Percentiles rank a stretch among this genome's conserved stretches.
phyloP scores from a whole-genome alignment of 2,329 filamentous ascomycete genomes.

The Paecilomyces sp. region DNA sequence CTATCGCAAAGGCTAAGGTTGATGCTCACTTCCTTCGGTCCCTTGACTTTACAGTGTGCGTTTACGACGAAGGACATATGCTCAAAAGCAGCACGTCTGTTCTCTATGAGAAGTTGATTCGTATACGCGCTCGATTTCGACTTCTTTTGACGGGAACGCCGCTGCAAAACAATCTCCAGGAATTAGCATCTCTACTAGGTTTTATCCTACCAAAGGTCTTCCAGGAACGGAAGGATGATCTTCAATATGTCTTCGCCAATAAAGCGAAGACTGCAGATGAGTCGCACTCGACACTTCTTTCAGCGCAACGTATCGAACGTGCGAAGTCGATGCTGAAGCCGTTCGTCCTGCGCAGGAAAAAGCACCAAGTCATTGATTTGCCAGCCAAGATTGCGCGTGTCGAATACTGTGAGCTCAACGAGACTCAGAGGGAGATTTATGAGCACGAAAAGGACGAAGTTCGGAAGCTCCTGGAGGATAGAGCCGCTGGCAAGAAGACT shows the following conservation, averaged over 20 bases:
- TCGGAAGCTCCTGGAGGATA: constrained; percentile 53
- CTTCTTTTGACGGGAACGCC: constrained; percentile 86
- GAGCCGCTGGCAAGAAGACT: constrained; percentile 48
- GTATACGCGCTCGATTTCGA: constrained; percentile 73
- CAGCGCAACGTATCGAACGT: constrained; percentile 75
- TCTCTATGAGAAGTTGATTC: constrained; percentile 70
- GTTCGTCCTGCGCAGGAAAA: constrained; percentile 89
- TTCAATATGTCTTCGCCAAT: constrained; percentile 85
- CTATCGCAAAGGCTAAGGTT: constrained; percentile 53
- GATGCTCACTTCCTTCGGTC: constrained; percentile 59
- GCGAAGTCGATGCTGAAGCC: constrained; percentile 90
- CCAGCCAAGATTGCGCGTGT: constrained; percentile 72
- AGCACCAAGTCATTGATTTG: constrained; percentile 83
- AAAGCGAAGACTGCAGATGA: constrained; percentile 74
- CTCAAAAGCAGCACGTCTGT: constrained; percentile 83
- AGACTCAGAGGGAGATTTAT: constrained; percentile 67
- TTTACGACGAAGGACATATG: constrained; percentile 93
- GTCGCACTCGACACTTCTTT: constrained; percentile 71
- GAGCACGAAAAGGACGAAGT: constrained; percentile 58
- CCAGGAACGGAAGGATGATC: constrained; percentile 63
- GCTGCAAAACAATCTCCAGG: constrained; percentile 90
- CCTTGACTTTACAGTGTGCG: constrained; percentile 52
- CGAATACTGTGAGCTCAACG: constrained; percentile 72
- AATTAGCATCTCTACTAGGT: constrained; percentile 82
- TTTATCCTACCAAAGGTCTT: constrained; percentile 91